phyloP scores from a whole-genome alignment of 1,284 basidiomycete species.

The Afroboletus lepidellus region DNA sequence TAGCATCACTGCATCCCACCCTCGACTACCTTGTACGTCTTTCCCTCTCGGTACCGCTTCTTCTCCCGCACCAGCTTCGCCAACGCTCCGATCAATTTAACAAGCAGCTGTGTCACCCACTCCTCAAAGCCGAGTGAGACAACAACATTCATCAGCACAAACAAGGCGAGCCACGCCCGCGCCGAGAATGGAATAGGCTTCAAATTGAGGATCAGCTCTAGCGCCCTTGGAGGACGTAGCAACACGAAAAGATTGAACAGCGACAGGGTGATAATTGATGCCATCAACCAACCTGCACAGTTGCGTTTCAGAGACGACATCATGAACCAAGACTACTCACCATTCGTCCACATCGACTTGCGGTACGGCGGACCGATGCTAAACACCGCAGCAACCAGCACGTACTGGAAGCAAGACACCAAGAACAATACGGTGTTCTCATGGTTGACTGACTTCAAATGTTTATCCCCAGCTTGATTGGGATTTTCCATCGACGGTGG shows the following conservation, averaged over 20 bases:
- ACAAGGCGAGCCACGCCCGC: constrained; percentile 66
- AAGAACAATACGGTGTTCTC: constrained; percentile 95
- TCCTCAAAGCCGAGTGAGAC: constrained; percentile 80
- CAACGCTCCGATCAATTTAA: constrained; percentile 51
- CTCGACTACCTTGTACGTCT: constrained; percentile 73
- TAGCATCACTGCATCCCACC: constrained; percentile 47
- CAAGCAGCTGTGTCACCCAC: constrained; percentile 67
- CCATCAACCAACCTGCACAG: constrained; percentile 70
- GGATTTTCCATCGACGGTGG: constrained; percentile 57
- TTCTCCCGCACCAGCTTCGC: constrained; percentile 44
- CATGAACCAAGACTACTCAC: constrained; percentile 43
- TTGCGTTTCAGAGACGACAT: constrained; percentile 11
- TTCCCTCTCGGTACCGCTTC: constrained; percentile 55
- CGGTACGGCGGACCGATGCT: constrained; percentile 97
- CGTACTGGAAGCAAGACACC: constrained; percentile 97
- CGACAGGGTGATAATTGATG: constrained; percentile 64
- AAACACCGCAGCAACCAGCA: constrained; percentile 94
- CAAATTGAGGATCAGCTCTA: constrained; percentile 74
- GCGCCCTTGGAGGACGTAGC: constrained; percentile 61
- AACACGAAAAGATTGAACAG: constrained; percentile 76
- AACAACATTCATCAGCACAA: constrained; percentile 73
- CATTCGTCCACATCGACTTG: constrained; percentile 93
- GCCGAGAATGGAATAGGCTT: constrained; percentile 74
- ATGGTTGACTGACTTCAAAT: constrained; percentile 87
- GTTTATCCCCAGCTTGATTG: constrained; percentile 53